phyloP scores from a whole-genome alignment of 2,329 filamentous ascomycete species.

The Aspergillus caelatus region DNA sequence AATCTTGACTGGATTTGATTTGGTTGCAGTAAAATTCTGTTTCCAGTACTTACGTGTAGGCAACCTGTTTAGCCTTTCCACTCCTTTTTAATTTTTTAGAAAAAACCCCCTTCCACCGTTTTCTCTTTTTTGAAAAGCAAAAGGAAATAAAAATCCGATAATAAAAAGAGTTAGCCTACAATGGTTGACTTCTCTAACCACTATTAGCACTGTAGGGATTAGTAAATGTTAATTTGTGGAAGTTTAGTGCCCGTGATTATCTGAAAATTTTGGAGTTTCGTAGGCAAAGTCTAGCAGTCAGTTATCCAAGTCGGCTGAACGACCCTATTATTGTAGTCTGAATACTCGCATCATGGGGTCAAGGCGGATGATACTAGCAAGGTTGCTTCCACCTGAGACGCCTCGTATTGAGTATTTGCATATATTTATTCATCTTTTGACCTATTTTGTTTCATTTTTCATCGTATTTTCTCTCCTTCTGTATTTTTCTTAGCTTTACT shows the following conservation, averaged over 20 bases:
- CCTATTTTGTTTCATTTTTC: background rate
- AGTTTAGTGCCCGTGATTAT: background rate
- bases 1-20: slow-evolving; percentile 1
- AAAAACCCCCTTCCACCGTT: background rate
- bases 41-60: background rate
- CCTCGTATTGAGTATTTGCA: background rate
- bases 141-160: background rate
- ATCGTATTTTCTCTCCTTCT: background rate
- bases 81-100: background rate
- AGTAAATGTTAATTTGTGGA: background rate
- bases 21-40: background rate
- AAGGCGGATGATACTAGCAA: slow-evolving; percentile 13
- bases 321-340: background rate
- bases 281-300: background rate
- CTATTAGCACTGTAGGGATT: background rate
- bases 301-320: background rate
- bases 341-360: slow-evolving; percentile 14
- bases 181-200: background rate
- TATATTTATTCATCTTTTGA: slow-evolving; percentile 1
- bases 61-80: background rate
- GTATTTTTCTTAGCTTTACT: background rate
- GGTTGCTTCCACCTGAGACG: slow-evolving; percentile 7
- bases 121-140: background rate
- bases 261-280: background rate
- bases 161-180: background rate